A percentile compares a stretch with the other conserved stretches of the same genome.
phyloP scores from a whole-genome alignment of 805 yeast species.

The Torulaspora delbrueckii region DNA sequence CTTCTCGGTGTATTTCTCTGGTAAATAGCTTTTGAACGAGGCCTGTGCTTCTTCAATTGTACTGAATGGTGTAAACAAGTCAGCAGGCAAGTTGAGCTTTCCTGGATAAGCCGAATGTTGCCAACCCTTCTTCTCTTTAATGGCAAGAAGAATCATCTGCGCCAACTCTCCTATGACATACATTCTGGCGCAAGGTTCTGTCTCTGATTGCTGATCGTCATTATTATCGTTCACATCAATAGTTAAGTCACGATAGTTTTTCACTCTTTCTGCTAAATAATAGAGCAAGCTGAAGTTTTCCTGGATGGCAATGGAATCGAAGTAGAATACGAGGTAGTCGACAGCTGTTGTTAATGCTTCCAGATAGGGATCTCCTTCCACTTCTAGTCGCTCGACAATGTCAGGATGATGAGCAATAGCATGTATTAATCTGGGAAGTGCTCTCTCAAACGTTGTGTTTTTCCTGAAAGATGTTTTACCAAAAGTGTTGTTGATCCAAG shows the following conservation, averaged over 20 bases:
- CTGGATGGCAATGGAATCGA: constrained; percentile 54
- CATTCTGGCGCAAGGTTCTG: constrained; percentile 32
- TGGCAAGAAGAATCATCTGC: constrained; percentile 57
- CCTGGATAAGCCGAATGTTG: constrained; percentile 78
- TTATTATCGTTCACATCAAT: constrained; percentile 31
- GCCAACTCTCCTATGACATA: constrained; percentile 70
- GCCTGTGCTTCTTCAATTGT: constrained; percentile 54
- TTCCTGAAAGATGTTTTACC: constrained; percentile 31
- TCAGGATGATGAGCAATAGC: constrained; percentile 63
- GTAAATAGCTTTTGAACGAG: constrained; percentile 51
- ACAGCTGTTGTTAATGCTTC: constrained; percentile 51
- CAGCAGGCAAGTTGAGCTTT: constrained; percentile 62
- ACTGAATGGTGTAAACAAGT: constrained; percentile 59
- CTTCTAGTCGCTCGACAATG: constrained; percentile 47
- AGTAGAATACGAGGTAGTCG: constrained; percentile 55
- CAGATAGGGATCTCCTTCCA: constrained; percentile 30
- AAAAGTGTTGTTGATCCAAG: constrained; percentile 68
- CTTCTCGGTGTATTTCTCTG: constrained; percentile 41
- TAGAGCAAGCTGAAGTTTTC: constrained; percentile 69
- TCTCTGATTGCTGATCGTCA: constrained; percentile 20
- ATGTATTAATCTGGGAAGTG: constrained; percentile 63
- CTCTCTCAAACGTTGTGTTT: constrained; percentile 56
- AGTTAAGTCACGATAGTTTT: constrained; percentile 64
- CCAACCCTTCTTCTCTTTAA: constrained; percentile 60
- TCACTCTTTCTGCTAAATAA: constrained; percentile 71